phyloP scores from a whole-genome alignment of 306 rosid species.

The Quercus berberidifolia region DNA sequence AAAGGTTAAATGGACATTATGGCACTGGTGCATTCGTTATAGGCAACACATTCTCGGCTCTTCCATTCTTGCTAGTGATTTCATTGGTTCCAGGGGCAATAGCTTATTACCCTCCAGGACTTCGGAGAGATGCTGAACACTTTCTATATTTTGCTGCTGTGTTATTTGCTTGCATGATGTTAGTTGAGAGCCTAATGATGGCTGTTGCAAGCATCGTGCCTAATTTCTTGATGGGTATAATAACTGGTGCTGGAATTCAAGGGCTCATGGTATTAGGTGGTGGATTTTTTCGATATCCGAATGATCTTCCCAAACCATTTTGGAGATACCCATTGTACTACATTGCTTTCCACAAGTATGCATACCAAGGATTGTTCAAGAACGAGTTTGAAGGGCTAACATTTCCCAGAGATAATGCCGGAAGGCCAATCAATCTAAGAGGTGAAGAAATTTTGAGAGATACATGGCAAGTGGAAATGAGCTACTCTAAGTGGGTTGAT shows the following conservation, averaged over 20 bases:
- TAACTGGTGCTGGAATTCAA: slow-evolving; percentile 42
- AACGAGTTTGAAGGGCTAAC: slow-evolving; percentile 44
- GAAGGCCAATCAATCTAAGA: background rate
- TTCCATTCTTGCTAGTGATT: slow-evolving; percentile 31
- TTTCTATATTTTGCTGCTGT: slow-evolving; percentile 28
- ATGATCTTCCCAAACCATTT: slow-evolving; percentile 35
- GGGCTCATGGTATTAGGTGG: slow-evolving; percentile 42
- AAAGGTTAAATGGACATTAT: slow-evolving; percentile 56
- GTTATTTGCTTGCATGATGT: slow-evolving; percentile 29
- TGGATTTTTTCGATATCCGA: slow-evolving; percentile 43
- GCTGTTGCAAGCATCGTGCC: slow-evolving; percentile 43
- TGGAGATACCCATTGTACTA: slow-evolving; percentile 49
- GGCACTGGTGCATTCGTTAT: slow-evolving; percentile 37
- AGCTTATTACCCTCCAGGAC: slow-evolving; percentile 41
- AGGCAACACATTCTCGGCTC: slow-evolving; percentile 43
- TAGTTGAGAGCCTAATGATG: slow-evolving; percentile 63
- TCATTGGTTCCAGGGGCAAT: slow-evolving; percentile 45
- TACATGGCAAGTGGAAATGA: slow-evolving; percentile 39
- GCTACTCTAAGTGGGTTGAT: slow-evolving; percentile 67
- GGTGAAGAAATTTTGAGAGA: slow-evolving; percentile 38
- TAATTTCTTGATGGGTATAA: slow-evolving; percentile 37
- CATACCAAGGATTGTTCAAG: slow-evolving; percentile 50
- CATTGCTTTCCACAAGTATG: slow-evolving; percentile 48
- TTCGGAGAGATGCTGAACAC: slow-evolving; percentile 29
- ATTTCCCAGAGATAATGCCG: background rate